Conservation (phyloP, 805 yeast species). For the Kregervanrija delftensis region DNA sequence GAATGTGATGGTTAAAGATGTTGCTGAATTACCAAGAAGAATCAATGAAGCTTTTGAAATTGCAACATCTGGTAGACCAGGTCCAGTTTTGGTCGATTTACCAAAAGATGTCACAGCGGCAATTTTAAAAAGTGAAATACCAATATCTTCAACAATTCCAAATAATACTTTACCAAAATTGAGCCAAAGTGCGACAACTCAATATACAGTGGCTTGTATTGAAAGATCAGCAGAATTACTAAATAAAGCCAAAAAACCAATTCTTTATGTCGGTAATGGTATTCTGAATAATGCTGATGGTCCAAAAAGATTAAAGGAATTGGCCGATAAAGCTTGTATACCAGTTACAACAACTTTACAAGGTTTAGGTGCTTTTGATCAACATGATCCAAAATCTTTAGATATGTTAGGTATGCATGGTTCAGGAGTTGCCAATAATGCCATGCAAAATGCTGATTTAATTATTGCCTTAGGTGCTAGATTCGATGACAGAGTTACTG, state of each 20-base stretch:
- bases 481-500: conserved; percentile 97
- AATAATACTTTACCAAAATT: conserved; percentile 62
- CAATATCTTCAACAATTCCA: conserved; percentile 71
- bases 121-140: conserved; percentile 78
- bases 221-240: conserved; percentile 70
- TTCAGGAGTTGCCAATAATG: conserved; percentile 86
- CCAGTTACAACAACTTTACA: conserved; percentile 96
- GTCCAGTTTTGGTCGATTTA: conserved; percentile 94
- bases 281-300: conserved; percentile 74
- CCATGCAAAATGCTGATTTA: conserved; percentile 89
- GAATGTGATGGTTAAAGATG: conserved; percentile 97
- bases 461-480: conserved; percentile 95
- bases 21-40: conserved; percentile 89
- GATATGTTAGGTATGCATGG: conserved; percentile 99
- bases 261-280: conserved; percentile 91
- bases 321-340: conserved; percentile 83
- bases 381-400: conserved; percentile 79
- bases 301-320: conserved; percentile 69
- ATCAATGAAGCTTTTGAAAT: conserved; percentile 98
- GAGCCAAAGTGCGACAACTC: conserved; percentile 63
- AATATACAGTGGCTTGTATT: conserved; percentile 69
- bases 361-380: conserved; percentile 92
- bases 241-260: conserved; percentile 79
- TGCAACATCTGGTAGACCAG: conserved; percentile 94
- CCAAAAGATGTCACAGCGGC: conserved; percentile 98